Base-by-base conservation (phyloP, 164 flowering plant species). In the Aristolochia fimbriata region DNA sequence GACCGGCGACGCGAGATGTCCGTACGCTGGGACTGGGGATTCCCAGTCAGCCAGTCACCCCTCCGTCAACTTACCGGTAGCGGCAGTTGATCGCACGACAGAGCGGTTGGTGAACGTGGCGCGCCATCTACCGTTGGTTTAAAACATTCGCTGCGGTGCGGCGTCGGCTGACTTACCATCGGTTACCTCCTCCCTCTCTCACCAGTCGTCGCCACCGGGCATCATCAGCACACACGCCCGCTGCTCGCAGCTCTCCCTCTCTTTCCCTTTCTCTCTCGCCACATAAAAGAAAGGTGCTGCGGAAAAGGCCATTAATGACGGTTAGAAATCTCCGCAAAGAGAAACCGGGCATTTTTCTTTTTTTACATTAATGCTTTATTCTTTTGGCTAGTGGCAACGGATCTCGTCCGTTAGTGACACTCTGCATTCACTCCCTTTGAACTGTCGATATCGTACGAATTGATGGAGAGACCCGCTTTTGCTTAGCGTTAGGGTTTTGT, bases 81-180 rank as follows among this genome's bases (percentile, higher is more conserved):
- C 41, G 57, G 57, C 57, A 55, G 59, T 57, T 57, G 41, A 57
- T 31, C 10, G 47, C 59, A 57, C 47, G 59, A 57, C 59, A 57
- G 59, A 37, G 59, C 59, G 47, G 59, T 33, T 57, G 59, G 1
- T 15, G 46, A 41, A 57, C 59, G 47, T 37, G 47, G 43, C 19
- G 6, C 21, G 13, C 2, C 4, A 41, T 17, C 47, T 1, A 3
- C 59, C 59, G 57, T 33, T 23, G 1, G 27, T 57, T 19, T 15
- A 19, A 13, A 27, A 21, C 4, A 17, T 49, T 49, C 22, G 17
- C 47, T 37, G 2, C 3, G 30, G 15, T n/a, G n/a, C 47, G 13
- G 2, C 22, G 1, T 37, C 43, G 12, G 43, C 43, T n/a, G 43
- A 7, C 12, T 37, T 37, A 37, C 43, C 10, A 0, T 37, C n/a